Evolutionary conservation across 2,329 filamentous ascomycete species (phyloP).

Genomic region (Ilyonectria robusta): DNA sequence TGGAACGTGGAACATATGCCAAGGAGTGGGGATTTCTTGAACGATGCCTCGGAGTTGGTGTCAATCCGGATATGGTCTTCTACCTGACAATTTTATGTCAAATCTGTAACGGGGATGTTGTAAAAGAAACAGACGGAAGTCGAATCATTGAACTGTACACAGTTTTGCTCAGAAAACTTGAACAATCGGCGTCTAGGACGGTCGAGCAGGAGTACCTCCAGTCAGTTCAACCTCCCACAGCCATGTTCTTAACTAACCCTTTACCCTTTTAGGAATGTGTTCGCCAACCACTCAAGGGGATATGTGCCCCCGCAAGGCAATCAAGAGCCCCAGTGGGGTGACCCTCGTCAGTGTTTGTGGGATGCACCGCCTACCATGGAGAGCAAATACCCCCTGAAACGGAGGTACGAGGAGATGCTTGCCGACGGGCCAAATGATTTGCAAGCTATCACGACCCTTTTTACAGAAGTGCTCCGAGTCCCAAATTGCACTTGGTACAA

Average conservation of each 20-base stretch:
- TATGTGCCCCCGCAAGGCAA: neutral
- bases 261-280: neutral
- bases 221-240: no score
- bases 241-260: neutral
- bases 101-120: neutral
- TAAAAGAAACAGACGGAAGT: no score
- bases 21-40: no score
- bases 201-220: no score
- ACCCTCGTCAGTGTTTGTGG: neutral
- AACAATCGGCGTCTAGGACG: no score
- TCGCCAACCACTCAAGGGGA: neutral
- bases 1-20: neutral
- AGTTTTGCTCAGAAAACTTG: no score
- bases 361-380: neutral
- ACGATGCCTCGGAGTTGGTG: neutral
- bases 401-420: neutral
- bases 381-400: neutral
- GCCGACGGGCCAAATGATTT: neutral
- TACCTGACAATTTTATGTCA: conserved; percentile 2
- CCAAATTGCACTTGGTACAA: conserved; percentile 4
- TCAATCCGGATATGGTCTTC: neutral
- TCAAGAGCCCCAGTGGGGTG: neutral
- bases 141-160: no score
- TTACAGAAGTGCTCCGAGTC: neutral
- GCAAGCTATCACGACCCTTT: neutral